Conservation (phyloP, 2,329 filamentous ascomycete genomes). For the Xylaria sp. region DNA sequence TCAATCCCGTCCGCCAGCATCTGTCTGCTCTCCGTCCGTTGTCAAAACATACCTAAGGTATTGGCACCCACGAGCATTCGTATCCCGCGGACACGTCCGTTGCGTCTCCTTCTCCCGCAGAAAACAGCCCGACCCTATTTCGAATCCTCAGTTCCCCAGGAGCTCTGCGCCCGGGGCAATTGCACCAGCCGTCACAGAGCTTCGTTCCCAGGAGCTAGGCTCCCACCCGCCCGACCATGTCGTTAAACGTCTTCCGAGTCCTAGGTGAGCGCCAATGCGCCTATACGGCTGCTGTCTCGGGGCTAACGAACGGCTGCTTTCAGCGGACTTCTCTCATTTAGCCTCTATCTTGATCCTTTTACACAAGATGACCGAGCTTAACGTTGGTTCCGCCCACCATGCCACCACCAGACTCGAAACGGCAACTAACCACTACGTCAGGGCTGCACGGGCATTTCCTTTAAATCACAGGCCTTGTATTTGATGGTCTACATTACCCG, state of each 20-base stretch:
- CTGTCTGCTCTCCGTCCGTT: constrained; percentile 1
- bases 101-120: too few species aligned
- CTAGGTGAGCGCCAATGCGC: constrained; percentile 47
- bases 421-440: constrained; percentile 44
- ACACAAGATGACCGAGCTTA: constrained; percentile 94
- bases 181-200: constrained; percentile 11
- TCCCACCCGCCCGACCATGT: constrained; percentile 41
- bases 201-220: constrained; percentile 25
- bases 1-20: constrained; percentile 3
- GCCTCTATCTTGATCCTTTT: constrained; percentile 91
- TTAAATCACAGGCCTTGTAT: constrained; percentile 97
- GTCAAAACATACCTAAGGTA: constrained; percentile 8
- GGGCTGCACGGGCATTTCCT: constrained; percentile 97
- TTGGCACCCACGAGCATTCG: not conserved
- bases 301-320: constrained; percentile 25
- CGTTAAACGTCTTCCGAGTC: constrained; percentile 62
- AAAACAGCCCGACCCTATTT: too few species aligned
- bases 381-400: constrained; percentile 58
- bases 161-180: constrained; percentile 1
- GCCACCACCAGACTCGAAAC: constrained; percentile 9
- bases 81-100: not conserved
- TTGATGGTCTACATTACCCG: constrained; percentile 90
- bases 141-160: not conserved
- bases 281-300: not conserved
- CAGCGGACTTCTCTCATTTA: constrained; percentile 94